phyloP scores from a whole-genome alignment of 306 rosid genomes.

The Trifolium subterraneum region DNA sequence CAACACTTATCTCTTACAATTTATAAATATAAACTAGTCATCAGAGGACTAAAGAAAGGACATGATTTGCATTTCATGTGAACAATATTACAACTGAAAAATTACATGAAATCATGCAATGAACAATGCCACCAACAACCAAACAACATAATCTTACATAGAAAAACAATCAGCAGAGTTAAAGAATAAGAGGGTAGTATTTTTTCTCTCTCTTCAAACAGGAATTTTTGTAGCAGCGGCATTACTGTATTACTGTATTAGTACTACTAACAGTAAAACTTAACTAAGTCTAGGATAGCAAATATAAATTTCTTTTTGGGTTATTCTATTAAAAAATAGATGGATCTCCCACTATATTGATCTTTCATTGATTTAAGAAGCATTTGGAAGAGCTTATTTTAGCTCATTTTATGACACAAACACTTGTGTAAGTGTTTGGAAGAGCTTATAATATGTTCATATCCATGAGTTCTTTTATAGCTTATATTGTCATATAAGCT shows the following conservation, averaged over 20 bases:
- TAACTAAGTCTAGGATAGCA: background rate
- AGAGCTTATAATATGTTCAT: background rate
- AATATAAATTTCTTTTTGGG: background rate
- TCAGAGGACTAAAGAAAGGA: background rate
- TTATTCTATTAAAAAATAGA: background rate
- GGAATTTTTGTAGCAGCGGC: background rate
- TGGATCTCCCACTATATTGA: background rate
- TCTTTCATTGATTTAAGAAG: slow-evolving; percentile 18
- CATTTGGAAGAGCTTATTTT: background rate
- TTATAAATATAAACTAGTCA: background rate
- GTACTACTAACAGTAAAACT: background rate
- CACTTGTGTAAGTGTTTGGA: background rate
- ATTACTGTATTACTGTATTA: background rate
- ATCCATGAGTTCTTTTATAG: background rate
- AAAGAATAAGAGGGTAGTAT: background rate
- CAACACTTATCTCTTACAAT: background rate
- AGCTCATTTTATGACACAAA: background rate
- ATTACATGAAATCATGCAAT: background rate
- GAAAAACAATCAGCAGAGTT: slow-evolving; percentile 24
- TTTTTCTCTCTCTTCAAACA: background rate
- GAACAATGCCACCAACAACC: background rate
- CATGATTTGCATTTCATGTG: background rate
- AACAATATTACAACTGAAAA: background rate
- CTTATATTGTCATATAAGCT: background rate
- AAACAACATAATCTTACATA: slow-evolving; percentile 29